A percentile compares a stretch with the other conserved stretches of the same genome.
Conservation (phyloP, 192 early-diverging fungal genomes). For the Rhizophagus sp. region DNA sequence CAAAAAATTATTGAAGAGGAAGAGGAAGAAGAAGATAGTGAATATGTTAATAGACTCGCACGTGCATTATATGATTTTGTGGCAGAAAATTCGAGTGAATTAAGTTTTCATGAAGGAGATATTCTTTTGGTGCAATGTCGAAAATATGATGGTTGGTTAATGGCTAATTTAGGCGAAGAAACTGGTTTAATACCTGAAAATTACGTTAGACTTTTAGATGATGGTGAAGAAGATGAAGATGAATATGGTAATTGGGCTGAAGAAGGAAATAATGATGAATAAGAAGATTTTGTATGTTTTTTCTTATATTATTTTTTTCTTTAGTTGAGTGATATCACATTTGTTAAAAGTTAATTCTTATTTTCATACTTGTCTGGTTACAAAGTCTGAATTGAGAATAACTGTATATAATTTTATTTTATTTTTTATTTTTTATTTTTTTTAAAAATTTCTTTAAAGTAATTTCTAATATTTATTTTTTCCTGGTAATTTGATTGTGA, state of each 20-base stretch:
- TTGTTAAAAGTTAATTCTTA: not conserved
- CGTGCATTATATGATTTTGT: constrained; percentile 77
- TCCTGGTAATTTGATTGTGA: no score
- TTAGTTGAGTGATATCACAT: not conserved
- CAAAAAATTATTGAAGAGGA: constrained; percentile 16
- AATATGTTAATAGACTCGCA: constrained; percentile 49
- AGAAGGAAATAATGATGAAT: not conserved
- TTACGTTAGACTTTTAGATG: constrained; percentile 49
- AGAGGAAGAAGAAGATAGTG: constrained; percentile 36
- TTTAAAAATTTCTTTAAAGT: no score
- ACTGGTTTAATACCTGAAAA: constrained; percentile 77
- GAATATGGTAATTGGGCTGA: constrained; percentile 16
- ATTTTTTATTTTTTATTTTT: no score
- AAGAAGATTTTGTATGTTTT: not conserved
- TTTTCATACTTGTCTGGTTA: not conserved
- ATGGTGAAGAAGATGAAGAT: constrained; percentile 18
- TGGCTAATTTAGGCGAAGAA: constrained; percentile 63
- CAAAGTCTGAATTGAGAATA: not conserved
- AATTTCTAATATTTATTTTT: no score
- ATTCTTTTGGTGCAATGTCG: constrained; percentile 67
- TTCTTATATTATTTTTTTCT: not conserved
- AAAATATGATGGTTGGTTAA: constrained; percentile 76
- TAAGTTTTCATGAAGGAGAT: constrained; percentile 66
- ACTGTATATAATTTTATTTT: not conserved
- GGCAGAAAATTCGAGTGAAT: constrained; percentile 68